A percentile compares a stretch with the other conserved stretches of the same genome.
Conservation (phyloP, 441 rosid species). For the Brassica hybrid region DNA sequence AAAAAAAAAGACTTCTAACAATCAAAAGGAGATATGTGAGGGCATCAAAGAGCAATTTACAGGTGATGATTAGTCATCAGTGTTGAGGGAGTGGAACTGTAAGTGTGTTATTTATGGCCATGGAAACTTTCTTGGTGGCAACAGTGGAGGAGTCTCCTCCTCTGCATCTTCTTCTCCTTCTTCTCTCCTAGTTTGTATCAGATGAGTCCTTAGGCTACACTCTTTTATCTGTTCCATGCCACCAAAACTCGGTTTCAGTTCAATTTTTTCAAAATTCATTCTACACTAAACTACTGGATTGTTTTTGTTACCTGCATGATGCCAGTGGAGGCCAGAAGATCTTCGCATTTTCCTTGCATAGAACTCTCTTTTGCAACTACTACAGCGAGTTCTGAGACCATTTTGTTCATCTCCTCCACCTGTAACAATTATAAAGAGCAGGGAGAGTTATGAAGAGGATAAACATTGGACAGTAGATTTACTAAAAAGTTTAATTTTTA, state of each 20-base stretch:
- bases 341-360: slow-evolving; percentile 73
- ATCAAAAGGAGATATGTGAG: slow-evolving; percentile 32
- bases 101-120: slow-evolving; percentile 43
- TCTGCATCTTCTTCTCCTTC: slow-evolving; percentile 25
- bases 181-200: slow-evolving; percentile 61
- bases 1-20: slow-evolving; percentile 32
- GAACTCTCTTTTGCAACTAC: slow-evolving; percentile 62
- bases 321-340: slow-evolving; percentile 62
- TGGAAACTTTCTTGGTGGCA: slow-evolving; percentile 43
- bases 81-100: slow-evolving; percentile 39
- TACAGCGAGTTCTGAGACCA: slow-evolving; percentile 72
- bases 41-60: slow-evolving; percentile 38
- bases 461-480: neutral
- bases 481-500: too few species aligned
- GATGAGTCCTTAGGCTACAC: slow-evolving; percentile 68
- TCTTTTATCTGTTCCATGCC: slow-evolving; percentile 62
- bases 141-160: slow-evolving; percentile 17
- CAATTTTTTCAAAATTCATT: neutral
- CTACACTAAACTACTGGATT: neutral
- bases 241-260: slow-evolving; percentile 24
- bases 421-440: slow-evolving; percentile 37
- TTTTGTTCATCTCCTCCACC: slow-evolving; percentile 71
- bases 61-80: slow-evolving; percentile 34
- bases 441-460: slow-evolving; percentile 10
- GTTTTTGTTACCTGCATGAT: slow-evolving; percentile 69